A percentile compares a stretch with the other conserved stretches of the same genome.
phyloP scores from a whole-genome alignment of 2,329 filamentous ascomycete species.

The Ophiostoma ulmi region DNA sequence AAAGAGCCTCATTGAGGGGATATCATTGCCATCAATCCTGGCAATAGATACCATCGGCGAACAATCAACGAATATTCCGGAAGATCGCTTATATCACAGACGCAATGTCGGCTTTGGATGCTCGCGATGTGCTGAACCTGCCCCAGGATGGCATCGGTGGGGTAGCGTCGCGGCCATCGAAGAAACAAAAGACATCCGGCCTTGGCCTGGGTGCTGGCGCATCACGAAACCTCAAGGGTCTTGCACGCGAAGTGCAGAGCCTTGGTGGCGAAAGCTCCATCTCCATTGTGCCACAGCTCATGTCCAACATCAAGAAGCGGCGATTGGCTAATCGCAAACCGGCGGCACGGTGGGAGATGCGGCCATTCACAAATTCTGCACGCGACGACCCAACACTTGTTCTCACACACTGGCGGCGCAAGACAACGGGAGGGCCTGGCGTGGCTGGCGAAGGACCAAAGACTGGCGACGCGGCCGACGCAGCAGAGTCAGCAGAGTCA shows the following conservation, averaged over 20 bases:
- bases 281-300: constrained; percentile 57
- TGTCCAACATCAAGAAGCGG: constrained; percentile 54
- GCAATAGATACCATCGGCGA: background rate
- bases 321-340: constrained; percentile 52
- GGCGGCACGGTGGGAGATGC: constrained; percentile 59
- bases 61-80: background rate
- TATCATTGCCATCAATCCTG: background rate
- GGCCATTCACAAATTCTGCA: constrained; percentile 71
- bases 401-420: constrained; percentile 72
- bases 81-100: background rate
- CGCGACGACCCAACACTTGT: constrained; percentile 62
- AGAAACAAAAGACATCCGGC: constrained; percentile 67
- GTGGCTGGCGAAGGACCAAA: background rate
- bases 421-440: background rate
- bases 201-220: constrained; percentile 34
- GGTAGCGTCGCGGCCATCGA: constrained; percentile 51
- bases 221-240: constrained; percentile 53
- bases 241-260: constrained; percentile 61
- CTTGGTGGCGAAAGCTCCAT: constrained; percentile 63
- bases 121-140: constrained; percentile 83
- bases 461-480: background rate
- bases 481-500: constrained; percentile 5
- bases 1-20: background rate
- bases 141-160: constrained; percentile 51
- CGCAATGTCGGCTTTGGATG: constrained; percentile 64